phyloP scores from a whole-genome alignment of 1,139 yeast genomes.

The Candida labiduridarum region DNA sequence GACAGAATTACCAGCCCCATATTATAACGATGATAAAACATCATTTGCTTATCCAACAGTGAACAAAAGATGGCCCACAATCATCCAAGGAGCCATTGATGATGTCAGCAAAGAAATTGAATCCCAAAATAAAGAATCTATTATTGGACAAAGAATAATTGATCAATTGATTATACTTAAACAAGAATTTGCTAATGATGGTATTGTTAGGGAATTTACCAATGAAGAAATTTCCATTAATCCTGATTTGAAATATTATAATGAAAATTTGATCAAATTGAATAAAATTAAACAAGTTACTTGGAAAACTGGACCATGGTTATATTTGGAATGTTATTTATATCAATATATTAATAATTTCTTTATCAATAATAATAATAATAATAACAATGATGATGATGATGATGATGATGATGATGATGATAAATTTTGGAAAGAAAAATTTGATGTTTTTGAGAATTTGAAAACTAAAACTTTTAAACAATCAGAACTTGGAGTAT shows the following conservation, averaged over 20 bases:
- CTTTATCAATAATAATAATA: constrained; percentile 33
- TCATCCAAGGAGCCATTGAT: constrained; percentile 64
- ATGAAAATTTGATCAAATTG: constrained; percentile 41
- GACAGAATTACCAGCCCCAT: constrained; percentile 40
- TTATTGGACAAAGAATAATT: constrained; percentile 29
- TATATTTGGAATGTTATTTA: constrained; percentile 80
- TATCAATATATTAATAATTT: constrained; percentile 63
- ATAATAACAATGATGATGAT: too few species aligned
- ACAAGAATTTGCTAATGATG: constrained; percentile 40
- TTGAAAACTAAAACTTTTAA: constrained; percentile 75
- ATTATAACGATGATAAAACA: constrained; percentile 64
- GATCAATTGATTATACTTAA: constrained; percentile 43
- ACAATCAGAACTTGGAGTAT: constrained; percentile 76
- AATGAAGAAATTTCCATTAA: constrained; percentile 39
- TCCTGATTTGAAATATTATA: constrained; percentile 52
- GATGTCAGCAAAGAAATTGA: constrained; percentile 46
- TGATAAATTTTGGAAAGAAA: constrained; percentile 45
- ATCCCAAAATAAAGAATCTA: constrained; percentile 16
- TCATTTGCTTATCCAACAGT: constrained; percentile 87
- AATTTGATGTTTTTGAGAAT: constrained; percentile 70
- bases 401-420: too few species aligned
- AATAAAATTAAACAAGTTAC: constrained; percentile 37
- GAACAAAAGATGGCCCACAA: constrained; percentile 84
- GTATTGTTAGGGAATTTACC: constrained; percentile 43
- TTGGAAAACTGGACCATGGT: constrained; percentile 95